Evolutionary conservation across 768 basidiomycete species (phyloP).

Genomic region (Hypsizygus marmoreus): DNA sequence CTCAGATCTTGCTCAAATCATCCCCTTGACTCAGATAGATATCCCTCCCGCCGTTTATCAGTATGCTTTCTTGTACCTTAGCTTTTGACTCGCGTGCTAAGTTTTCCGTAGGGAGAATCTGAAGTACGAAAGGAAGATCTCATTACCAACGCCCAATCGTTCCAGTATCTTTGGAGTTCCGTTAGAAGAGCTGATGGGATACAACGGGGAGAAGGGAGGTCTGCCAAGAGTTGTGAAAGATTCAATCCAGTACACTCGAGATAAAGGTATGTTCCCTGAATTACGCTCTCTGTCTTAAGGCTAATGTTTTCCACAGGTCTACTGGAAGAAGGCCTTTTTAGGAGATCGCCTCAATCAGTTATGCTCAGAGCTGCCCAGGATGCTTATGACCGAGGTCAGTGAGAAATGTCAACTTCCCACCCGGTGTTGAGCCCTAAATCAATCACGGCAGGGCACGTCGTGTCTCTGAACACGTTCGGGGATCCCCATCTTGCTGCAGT

Average conservation of each 20-base stretch:
- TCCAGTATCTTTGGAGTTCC: slow-evolving; percentile 80
- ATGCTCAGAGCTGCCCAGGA: slow-evolving; percentile 75
- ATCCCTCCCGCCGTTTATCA: slow-evolving; percentile 81
- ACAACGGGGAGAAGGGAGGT: slow-evolving; percentile 77
- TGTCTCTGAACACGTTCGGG: slow-evolving; percentile 72
- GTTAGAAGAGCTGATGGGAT: slow-evolving; percentile 83
- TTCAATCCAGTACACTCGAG: slow-evolving; percentile 68
- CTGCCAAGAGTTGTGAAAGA: slow-evolving; percentile 83
- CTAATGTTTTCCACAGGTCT: slow-evolving; percentile 40
- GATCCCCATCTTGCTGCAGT: slow-evolving; percentile 85
- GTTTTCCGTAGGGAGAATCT: slow-evolving; percentile 65
- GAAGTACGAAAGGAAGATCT: slow-evolving; percentile 71
- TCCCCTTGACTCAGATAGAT: slow-evolving; percentile 87
- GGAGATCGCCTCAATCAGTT: slow-evolving; percentile 75
- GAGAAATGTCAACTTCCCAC: too few relatives aligned
- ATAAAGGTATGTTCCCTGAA: slow-evolving; percentile 44
- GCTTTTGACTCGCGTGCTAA: not conserved
- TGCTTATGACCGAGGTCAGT: slow-evolving; percentile 78
- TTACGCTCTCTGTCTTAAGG: not conserved
- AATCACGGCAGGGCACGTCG: slow-evolving; percentile 66
- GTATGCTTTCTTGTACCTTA: slow-evolving; percentile 43
- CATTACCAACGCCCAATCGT: slow-evolving; percentile 58
- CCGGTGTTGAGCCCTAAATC: too few relatives aligned
- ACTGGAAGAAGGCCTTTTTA: slow-evolving; percentile 78
- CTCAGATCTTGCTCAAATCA: slow-evolving; percentile 72